Conservation (phyloP, 2,329 filamentous ascomycete genomes). For the Claviceps pazoutovae region DNA sequence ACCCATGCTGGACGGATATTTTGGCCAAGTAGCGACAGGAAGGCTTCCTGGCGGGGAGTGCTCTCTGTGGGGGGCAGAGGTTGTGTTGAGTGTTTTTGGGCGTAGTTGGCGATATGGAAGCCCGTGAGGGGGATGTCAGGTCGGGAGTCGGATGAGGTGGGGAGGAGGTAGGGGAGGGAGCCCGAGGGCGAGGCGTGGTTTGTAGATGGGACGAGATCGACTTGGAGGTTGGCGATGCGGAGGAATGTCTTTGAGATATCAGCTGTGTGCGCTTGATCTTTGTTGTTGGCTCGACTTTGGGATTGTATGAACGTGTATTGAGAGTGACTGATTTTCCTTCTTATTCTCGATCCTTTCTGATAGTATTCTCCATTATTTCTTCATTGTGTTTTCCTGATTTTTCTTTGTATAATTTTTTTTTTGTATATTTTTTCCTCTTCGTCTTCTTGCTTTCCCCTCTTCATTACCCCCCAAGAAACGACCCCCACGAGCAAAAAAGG, state of each 20-base stretch:
- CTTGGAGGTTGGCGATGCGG: conserved; percentile 56
- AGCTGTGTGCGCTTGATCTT: background rate
- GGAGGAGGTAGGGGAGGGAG: conserved; percentile 74
- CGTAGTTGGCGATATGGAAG: conserved; percentile 54
- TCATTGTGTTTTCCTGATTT: background rate
- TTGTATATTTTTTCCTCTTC: background rate
- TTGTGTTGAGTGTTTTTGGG: conserved; percentile 28
- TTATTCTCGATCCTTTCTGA: too few species aligned
- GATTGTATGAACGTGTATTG: background rate
- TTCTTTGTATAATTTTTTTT: background rate
- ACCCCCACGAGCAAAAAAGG: too few species aligned
- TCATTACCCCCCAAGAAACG: background rate
- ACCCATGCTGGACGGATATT: conserved; percentile 79
- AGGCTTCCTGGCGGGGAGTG: conserved; percentile 53
- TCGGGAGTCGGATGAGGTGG: conserved; percentile 21
- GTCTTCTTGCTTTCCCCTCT: background rate
- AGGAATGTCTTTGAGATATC: conserved; percentile 50
- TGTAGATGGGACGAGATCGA: conserved; percentile 56
- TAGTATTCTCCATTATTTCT: too few species aligned
- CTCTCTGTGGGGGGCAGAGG: conserved; percentile 30
- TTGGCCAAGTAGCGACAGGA: conserved; percentile 62
- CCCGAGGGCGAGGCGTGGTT: conserved; percentile 91
- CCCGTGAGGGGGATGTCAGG: conserved; percentile 42
- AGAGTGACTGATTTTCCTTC: background rate
- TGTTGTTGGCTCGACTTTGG: background rate